Percentiles rank a stretch among this genome's conserved stretches.
Evolutionary conservation across 805 yeast genomes (phyloP).

Genomic region (Saturnispora quitensis): DNA sequence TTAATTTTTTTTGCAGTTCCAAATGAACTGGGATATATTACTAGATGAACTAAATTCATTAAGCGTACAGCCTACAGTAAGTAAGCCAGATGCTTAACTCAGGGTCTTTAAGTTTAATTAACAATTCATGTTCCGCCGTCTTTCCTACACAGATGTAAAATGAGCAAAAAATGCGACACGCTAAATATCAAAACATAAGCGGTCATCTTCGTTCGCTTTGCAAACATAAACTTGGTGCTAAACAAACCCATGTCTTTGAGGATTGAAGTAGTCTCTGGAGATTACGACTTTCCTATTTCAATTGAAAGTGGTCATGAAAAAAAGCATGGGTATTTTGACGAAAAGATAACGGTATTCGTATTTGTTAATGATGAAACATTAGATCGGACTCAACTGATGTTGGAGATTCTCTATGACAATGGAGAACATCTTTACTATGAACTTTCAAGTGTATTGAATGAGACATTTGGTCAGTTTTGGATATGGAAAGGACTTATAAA

Average conservation of each 20-base stretch:
- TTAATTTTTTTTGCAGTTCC: no score
- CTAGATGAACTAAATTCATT: no score
- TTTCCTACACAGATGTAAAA: neutral
- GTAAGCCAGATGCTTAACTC: no score
- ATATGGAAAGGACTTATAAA: neutral
- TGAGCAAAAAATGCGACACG: neutral
- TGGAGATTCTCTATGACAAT: slow-evolving; percentile 3
- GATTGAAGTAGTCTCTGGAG: slow-evolving; percentile 1
- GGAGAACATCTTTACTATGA: neutral
- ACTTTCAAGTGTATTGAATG: neutral
- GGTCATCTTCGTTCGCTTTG: neutral
- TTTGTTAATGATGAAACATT: neutral
- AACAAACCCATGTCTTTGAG: neutral
- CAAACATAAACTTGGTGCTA: neutral
- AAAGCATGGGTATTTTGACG: slow-evolving; percentile 22
- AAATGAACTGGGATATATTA: no score
- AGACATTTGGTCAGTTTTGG: slow-evolving; percentile 4
- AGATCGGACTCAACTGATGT: neutral
- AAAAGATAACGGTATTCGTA: slow-evolving; percentile 9
- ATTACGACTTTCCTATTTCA: neutral
- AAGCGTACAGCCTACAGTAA: no score
- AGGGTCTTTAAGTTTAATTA: no score
- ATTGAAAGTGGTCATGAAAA: slow-evolving; percentile 28
- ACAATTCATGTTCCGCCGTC: no score
- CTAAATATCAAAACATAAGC: neutral